These are phyloP conservation scores for Clonostachys solani DNA, from an alignment of 2,329 filamentous ascomycete genomes.

Conservation along the genomic window DNA sequence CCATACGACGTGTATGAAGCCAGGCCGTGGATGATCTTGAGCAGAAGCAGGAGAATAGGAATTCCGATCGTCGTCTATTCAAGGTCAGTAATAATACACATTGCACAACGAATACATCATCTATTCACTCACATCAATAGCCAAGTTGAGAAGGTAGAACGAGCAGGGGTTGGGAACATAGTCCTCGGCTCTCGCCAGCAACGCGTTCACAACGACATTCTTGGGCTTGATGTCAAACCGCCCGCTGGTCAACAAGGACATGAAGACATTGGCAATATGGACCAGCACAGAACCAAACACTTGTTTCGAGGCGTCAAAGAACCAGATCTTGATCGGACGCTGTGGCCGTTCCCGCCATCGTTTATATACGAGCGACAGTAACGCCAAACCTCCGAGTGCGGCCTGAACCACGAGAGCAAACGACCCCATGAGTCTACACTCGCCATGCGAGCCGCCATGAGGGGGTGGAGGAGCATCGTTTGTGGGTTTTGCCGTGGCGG, in stretches of 20 bases:
- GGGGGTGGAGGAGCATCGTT: constrained; percentile 18
- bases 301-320: constrained; percentile 96
- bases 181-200: constrained; percentile 40
- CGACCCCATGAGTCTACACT: constrained; percentile 83
- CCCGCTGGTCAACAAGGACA: constrained; percentile 93
- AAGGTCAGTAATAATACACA: constrained; percentile 1
- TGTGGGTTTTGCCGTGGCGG: constrained; percentile 10
- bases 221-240: constrained; percentile 63
- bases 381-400: constrained; percentile 76
- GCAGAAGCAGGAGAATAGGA: constrained; percentile 85
- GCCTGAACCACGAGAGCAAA: constrained; percentile 91
- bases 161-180: constrained; percentile 90
- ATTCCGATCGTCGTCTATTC: constrained; percentile 89
- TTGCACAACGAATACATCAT: neutral
- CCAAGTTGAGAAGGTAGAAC: constrained; percentile 91
- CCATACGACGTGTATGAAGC: constrained; percentile 75
- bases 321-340: constrained; percentile 92
- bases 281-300: constrained; percentile 90
- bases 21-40: constrained; percentile 70
- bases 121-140: constrained; percentile 75
- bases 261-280: constrained; percentile 88
- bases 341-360: constrained; percentile 89
- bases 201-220: constrained; percentile 19
- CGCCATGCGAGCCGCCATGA: constrained; percentile 49
- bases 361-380: constrained; percentile 88